Conservation (phyloP, 306 rosid genomes). For the Medicago arabica region DNA sequence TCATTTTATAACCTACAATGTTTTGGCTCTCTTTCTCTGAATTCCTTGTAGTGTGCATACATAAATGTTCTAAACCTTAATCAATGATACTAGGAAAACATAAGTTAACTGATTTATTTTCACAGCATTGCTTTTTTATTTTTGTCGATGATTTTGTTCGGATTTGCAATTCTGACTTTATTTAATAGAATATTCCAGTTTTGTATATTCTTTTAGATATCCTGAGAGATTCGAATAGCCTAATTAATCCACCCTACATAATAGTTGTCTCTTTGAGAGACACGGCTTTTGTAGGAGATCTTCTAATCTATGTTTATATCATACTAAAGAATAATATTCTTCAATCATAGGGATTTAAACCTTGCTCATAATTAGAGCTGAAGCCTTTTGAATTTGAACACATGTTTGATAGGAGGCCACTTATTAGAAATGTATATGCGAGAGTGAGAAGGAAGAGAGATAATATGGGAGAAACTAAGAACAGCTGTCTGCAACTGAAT, state of each 20-base stretch:
- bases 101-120: slow-evolving; percentile 4
- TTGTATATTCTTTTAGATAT: background rate
- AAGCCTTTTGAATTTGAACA: slow-evolving; percentile 7
- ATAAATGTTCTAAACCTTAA: background rate
- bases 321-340: slow-evolving; percentile 16
- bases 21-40: slow-evolving; percentile 4
- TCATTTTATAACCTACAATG: background rate
- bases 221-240: background rate
- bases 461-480: background rate
- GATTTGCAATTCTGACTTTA: slow-evolving; percentile 24
- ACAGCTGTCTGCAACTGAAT: background rate
- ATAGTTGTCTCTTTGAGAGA: background rate
- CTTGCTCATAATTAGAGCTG: slow-evolving; percentile 24
- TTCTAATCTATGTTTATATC: background rate
- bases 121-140: background rate
- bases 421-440: background rate
- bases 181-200: slow-evolving; percentile 17
- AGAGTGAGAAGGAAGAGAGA: background rate
- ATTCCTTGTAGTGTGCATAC: slow-evolving; percentile 11
- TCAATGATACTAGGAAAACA: background rate
- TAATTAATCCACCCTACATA: slow-evolving; percentile 5
- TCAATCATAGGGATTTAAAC: background rate
- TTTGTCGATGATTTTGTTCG: slow-evolving; percentile 17
- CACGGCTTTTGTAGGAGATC: slow-evolving; percentile 1
- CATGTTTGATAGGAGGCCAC: background rate